These are phyloP conservation scores for Clitopilus passeckerianus DNA, from an alignment of 768 basidiomycete genomes.

Conservation along the genomic window DNA sequence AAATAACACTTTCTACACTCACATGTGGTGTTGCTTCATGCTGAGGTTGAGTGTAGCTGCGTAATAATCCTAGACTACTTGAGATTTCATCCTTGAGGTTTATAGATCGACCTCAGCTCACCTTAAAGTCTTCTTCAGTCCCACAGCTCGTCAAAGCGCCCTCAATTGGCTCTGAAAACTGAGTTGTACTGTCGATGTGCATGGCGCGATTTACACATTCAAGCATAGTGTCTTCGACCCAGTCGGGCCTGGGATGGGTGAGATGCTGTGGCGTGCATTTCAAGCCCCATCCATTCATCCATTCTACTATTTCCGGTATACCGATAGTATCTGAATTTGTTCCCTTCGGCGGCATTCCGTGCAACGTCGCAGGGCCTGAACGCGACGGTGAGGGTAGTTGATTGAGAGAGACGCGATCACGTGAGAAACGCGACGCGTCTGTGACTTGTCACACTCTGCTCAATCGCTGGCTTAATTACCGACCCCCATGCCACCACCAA, in stretches of 20 bases:
- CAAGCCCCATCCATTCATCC: conserved; percentile 67
- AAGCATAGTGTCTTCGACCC: conserved; percentile 42
- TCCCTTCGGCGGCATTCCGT: conserved; percentile 26
- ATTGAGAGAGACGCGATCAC: conserved; percentile 21
- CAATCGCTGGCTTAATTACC: conserved; percentile 3
- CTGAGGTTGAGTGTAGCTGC: conserved; percentile 52
- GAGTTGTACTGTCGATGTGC: conserved; percentile 46
- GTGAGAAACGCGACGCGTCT: conserved; percentile 11
- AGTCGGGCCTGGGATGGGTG: conserved; percentile 59
- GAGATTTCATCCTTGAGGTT: not conserved
- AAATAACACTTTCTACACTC: conserved; percentile 16
- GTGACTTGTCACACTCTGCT: conserved; percentile 5
- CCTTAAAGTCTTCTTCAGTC: conserved; percentile 50
- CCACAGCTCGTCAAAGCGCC: conserved; percentile 36
- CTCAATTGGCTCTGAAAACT: conserved; percentile 55
- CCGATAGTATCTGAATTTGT: conserved; percentile 63
- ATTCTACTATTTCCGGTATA: conserved; percentile 55
- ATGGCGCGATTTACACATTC: conserved; percentile 73
- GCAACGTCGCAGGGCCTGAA: conserved; percentile 20
- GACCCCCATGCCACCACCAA: conserved; percentile 16
- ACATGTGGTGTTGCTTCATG: conserved; percentile 71
- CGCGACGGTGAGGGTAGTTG: conserved; percentile 1
- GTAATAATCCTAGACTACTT: conserved; percentile 58
- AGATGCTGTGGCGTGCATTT: conserved; percentile 66
- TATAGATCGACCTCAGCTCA: conserved; percentile 18